Conservation (phyloP, 495 filamentous ascomycete genomes). For the Neurospora terricola region DNA sequence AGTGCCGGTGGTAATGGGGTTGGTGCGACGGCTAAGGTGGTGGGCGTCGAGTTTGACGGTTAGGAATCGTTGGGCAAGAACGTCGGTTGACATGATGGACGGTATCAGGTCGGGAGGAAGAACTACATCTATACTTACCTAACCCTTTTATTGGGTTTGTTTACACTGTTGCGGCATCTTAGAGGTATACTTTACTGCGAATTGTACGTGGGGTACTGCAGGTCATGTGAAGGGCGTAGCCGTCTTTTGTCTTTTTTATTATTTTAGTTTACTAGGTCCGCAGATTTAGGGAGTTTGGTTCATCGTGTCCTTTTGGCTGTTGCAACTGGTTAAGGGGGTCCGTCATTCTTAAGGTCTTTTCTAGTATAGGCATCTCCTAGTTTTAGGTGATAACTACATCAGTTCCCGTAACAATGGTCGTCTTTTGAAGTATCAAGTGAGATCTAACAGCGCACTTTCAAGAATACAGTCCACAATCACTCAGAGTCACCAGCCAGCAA, state of each 20-base stretch:
- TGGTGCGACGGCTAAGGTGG: constrained; percentile 19
- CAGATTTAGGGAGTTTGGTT: background rate
- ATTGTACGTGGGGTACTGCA: background rate
- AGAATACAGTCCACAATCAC: background rate
- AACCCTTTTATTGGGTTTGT: background rate
- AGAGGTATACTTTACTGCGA: background rate
- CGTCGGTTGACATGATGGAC: background rate
- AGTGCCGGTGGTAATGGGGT: constrained; percentile 10
- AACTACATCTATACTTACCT: background rate
- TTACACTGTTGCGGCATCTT: background rate
- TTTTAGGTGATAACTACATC: background rate
- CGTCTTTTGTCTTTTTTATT: background rate
- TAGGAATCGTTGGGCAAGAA: constrained; percentile 7
- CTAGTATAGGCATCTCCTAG: background rate
- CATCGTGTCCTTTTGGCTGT: background rate
- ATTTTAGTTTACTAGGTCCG: background rate
- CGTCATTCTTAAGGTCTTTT: background rate
- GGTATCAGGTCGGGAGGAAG: background rate
- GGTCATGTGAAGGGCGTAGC: background rate
- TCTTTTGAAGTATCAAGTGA: background rate
- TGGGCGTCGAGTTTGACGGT: constrained; percentile 29
- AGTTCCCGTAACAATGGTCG: background rate
- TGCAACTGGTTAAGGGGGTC: background rate
- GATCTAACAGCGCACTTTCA: background rate
- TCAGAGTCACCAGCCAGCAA: background rate